These are phyloP conservation scores for Trichosanthes truncata DNA, from an alignment of 306 rosid species.

Conservation along the genomic window DNA sequence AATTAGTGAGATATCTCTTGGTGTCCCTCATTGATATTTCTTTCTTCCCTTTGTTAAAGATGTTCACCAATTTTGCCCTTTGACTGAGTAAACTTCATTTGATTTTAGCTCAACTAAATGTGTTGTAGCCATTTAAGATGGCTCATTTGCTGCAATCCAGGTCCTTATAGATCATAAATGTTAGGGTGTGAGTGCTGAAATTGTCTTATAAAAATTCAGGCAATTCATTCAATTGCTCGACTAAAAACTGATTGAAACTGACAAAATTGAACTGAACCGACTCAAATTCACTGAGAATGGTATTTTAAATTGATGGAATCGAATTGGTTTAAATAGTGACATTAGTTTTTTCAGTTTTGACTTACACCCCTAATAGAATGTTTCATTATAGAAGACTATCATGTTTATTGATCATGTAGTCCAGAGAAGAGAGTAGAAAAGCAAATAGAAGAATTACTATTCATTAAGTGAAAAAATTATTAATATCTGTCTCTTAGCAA, in stretches of 20 bases:
- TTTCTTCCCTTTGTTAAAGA: neutral
- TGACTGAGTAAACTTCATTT: neutral
- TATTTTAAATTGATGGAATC: too few relatives aligned
- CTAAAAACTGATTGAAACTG: neutral
- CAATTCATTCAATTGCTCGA: neutral
- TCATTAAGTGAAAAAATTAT: too few relatives aligned
- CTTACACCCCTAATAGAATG: too few relatives aligned
- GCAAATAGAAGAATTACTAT: neutral
- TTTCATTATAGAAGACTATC: neutral
- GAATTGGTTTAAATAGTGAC: too few relatives aligned
- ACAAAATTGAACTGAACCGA: neutral
- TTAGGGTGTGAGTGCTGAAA: neutral
- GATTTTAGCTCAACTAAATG: neutral
- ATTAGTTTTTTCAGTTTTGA: too few relatives aligned
- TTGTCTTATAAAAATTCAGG: neutral
- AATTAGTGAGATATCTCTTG: neutral
- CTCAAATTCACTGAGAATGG: too few relatives aligned
- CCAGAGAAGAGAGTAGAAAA: neutral
- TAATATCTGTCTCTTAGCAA: too few relatives aligned
- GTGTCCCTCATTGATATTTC: neutral
- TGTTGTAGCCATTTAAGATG: neutral
- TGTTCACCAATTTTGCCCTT: neutral
- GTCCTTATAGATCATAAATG: neutral
- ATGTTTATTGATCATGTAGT: neutral
- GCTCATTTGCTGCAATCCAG: neutral